Conservation (phyloP, 805 yeast species). For the Teunomyces atbi region DNA sequence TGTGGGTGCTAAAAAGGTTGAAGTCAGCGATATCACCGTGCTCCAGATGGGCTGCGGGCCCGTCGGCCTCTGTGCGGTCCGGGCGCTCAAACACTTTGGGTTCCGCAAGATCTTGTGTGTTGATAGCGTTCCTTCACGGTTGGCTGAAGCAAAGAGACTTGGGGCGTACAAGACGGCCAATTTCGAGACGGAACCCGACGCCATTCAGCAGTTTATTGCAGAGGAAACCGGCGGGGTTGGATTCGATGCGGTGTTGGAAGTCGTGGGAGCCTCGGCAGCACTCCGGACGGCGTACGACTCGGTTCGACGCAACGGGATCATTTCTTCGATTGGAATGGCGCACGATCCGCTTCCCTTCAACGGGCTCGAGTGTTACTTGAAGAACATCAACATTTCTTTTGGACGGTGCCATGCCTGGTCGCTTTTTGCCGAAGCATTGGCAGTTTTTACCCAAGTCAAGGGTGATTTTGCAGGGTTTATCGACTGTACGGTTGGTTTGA, state of each 20-base stretch:
- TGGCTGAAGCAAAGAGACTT: conserved; percentile 41
- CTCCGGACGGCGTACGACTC: conserved; percentile 49
- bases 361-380: conserved; percentile 57
- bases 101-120: conserved; percentile 45
- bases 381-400: conserved; percentile 55
- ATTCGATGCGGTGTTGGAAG: conserved; percentile 60
- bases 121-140: conserved; percentile 48
- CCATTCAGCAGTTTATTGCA: conserved; percentile 25
- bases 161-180: conserved; percentile 52
- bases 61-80: conserved; percentile 54
- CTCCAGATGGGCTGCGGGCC: conserved; percentile 63
- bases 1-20: conserved; percentile 12
- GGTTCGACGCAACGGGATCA: conserved; percentile 57
- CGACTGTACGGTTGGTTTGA: conserved; percentile 45
- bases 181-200: conserved; percentile 34
- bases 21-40: conserved; percentile 30
- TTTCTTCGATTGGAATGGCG: conserved; percentile 59
- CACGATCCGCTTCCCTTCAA: conserved; percentile 55
- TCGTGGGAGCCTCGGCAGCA: conserved; percentile 56
- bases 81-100: conserved; percentile 44
- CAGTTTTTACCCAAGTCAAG: conserved; percentile 44
- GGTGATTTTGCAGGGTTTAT: conserved; percentile 50
- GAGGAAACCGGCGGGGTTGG: conserved; percentile 47
- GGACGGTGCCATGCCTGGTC: conserved; percentile 66
- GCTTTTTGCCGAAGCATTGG: conserved; percentile 51